Percentiles rank a stretch among this genome's conserved stretches.
Conservation (phyloP, 352 stramenopile species). For the Pythium apleroticum region DNA sequence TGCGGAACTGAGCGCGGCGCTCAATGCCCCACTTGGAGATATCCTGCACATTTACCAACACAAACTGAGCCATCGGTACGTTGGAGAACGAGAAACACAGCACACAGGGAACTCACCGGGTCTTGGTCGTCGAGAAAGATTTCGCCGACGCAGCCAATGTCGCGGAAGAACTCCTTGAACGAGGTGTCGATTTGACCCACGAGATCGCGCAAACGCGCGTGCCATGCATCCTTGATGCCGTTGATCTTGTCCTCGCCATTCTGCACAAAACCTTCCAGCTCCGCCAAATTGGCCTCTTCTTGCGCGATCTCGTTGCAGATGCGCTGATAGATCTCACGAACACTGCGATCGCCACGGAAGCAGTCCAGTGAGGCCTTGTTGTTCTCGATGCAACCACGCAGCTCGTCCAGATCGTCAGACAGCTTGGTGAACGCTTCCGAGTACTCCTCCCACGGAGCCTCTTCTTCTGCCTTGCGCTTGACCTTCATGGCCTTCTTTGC, state of each 20-base stretch:
- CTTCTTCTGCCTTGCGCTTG: slow-evolving; percentile 62
- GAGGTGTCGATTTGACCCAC: slow-evolving; percentile 77
- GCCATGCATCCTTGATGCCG: slow-evolving; percentile 76
- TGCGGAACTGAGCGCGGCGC: slow-evolving; percentile 81
- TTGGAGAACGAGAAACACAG: not conserved
- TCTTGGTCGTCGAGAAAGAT: slow-evolving; percentile 78
- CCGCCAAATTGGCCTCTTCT: slow-evolving; percentile 58
- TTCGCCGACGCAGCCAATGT: slow-evolving; percentile 87
- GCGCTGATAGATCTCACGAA: slow-evolving; percentile 74
- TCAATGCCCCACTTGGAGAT: slow-evolving; percentile 89
- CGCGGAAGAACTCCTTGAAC: slow-evolving; percentile 83
- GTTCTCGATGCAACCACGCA: slow-evolving; percentile 81
- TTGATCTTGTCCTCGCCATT: slow-evolving; percentile 67
- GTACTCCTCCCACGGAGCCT: slow-evolving; percentile 65
- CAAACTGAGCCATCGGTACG: slow-evolving; percentile 4
- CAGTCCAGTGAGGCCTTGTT: slow-evolving; percentile 79
- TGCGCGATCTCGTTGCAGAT: slow-evolving; percentile 61
- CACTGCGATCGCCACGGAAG: slow-evolving; percentile 74
- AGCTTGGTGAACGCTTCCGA: slow-evolving; percentile 60
- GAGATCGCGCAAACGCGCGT: slow-evolving; percentile 65
- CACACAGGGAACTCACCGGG: slow-evolving; percentile 34
- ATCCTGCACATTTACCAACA: slow-evolving; percentile 39
- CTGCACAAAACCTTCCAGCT: slow-evolving; percentile 64
- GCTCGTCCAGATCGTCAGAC: slow-evolving; percentile 75
- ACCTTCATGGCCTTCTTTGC: slow-evolving; percentile 69